Percentiles rank a stretch among this genome's conserved stretches.
Evolutionary conservation across 805 yeast genomes (phyloP).

Genomic region (Monosporozyma servazzii): DNA sequence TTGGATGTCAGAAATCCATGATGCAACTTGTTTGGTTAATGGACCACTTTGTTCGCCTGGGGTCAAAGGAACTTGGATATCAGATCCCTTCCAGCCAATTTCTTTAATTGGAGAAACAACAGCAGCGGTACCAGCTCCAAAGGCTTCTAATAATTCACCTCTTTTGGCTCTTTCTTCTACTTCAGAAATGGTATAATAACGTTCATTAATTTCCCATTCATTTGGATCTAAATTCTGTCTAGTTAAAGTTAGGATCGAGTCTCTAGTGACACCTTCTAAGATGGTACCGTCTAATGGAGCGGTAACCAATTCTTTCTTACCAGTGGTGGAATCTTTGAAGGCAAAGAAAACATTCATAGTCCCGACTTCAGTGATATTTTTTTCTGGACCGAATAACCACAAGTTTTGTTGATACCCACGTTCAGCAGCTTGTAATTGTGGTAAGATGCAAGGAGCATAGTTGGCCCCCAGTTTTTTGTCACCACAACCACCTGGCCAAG

Average conservation of each 20-base stretch:
- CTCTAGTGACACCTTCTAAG: constrained; percentile 94
- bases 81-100: constrained; percentile 70
- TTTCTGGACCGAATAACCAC: constrained; percentile 91
- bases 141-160: constrained; percentile 87
- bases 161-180: constrained; percentile 65
- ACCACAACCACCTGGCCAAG: constrained; percentile 99
- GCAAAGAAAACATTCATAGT: constrained; percentile 94
- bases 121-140: constrained; percentile 97
- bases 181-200: constrained; percentile 74
- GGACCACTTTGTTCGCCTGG: constrained; percentile 73
- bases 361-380: constrained; percentile 91
- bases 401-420: constrained; percentile 93
- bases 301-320: constrained; percentile 85
- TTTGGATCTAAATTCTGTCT: constrained; percentile 62
- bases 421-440: constrained; percentile 81
- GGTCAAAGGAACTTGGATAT: constrained; percentile 68
- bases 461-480: constrained; percentile 94
- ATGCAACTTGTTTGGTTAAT: constrained; percentile 65
- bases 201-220: constrained; percentile 80
- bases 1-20: constrained; percentile 85
- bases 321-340: constrained; percentile 62
- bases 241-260: constrained; percentile 69
- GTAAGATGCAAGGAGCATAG: constrained; percentile 91
- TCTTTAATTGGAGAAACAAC: constrained; percentile 87
- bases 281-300: constrained; percentile 97